phyloP scores from a whole-genome alignment of 192 early-diverging fungal species.

The Fimicolochytrium jonesii region DNA sequence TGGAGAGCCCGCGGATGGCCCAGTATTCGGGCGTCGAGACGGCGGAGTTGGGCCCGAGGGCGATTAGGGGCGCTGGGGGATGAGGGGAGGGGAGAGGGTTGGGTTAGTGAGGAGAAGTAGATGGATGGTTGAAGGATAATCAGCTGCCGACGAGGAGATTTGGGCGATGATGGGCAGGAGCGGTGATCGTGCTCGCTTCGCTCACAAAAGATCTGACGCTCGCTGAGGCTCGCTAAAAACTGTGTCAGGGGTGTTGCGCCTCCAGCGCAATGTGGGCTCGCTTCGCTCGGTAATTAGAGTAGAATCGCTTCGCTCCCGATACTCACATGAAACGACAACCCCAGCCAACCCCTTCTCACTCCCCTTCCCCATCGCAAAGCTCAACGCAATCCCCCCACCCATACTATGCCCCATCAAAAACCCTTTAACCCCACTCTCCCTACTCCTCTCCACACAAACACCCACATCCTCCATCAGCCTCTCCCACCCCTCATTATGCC shows the following conservation, averaged over 20 bases:
- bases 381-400: conserved; percentile 27
- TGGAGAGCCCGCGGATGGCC: conserved; percentile 29
- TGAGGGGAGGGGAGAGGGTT: too few species aligned
- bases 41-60: conserved; percentile 1
- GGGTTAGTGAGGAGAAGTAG: too few species aligned
- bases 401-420: conserved; percentile 51
- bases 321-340: conserved; percentile 58
- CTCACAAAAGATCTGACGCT: too few species aligned
- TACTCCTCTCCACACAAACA: conserved; percentile 26
- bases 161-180: too few species aligned
- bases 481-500: conserved; percentile 45
- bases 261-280: not conserved
- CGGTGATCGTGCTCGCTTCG: too few species aligned
- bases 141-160: too few species aligned
- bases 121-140: too few species aligned
- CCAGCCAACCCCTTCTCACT: too few species aligned
- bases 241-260: not conserved
- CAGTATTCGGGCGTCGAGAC: conserved; percentile 20
- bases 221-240: too few species aligned
- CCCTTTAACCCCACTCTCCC: conserved; percentile 36
- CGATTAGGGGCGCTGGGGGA: conserved; percentile 31
- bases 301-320: not conserved
- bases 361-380: conserved; percentile 19
- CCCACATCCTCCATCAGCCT: conserved; percentile 39
- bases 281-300: not conserved